Percentiles rank a stretch among this genome's conserved stretches.
phyloP scores from a whole-genome alignment of 495 filamentous ascomycete genomes.

The Xylaria telfairii region DNA sequence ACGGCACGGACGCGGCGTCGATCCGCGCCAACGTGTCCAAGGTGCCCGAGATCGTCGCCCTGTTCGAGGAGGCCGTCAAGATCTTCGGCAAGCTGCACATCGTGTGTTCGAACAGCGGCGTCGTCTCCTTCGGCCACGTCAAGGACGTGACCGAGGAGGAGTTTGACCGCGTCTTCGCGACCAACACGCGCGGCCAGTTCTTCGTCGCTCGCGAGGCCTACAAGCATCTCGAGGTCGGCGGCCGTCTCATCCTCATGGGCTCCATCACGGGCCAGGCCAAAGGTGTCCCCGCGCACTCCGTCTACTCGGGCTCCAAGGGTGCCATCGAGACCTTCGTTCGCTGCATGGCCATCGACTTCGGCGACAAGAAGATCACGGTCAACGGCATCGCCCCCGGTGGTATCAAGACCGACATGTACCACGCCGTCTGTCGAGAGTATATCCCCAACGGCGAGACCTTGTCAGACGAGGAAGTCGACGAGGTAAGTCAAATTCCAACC shows the following conservation, averaged over 20 bases:
- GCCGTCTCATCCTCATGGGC: constrained; percentile 70
- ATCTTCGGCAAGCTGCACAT: constrained; percentile 77
- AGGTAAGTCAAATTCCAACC: constrained; percentile 20
- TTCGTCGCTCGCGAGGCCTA: constrained; percentile 81
- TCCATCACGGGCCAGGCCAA: constrained; percentile 58
- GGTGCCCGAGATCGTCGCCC: constrained; percentile 62
- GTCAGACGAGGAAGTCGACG: constrained; percentile 44
- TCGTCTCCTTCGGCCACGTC: constrained; percentile 66
- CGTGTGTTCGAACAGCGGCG: constrained; percentile 73
- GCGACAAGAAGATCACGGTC: constrained; percentile 74
- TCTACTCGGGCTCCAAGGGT: constrained; percentile 80
- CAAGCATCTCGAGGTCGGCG: constrained; percentile 69
- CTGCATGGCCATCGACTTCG: constrained; percentile 75
- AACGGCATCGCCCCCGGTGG: constrained; percentile 79
- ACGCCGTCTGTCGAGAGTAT: constrained; percentile 65
- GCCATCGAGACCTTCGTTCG: constrained; percentile 81
- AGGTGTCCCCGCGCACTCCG: constrained; percentile 72
- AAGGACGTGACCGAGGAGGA: constrained; percentile 76
- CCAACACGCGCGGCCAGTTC: constrained; percentile 82
- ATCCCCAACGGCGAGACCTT: constrained; percentile 63
- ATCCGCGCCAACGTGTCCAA: constrained; percentile 79
- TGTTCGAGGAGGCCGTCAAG: constrained; percentile 63
- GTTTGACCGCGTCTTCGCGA: constrained; percentile 76
- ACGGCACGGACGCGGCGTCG: constrained; percentile 65
- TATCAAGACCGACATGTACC: constrained; percentile 82